Evolutionary conservation across 768 basidiomycete species (phyloP).

Genomic region (Phylloporus scabripes): DNA sequence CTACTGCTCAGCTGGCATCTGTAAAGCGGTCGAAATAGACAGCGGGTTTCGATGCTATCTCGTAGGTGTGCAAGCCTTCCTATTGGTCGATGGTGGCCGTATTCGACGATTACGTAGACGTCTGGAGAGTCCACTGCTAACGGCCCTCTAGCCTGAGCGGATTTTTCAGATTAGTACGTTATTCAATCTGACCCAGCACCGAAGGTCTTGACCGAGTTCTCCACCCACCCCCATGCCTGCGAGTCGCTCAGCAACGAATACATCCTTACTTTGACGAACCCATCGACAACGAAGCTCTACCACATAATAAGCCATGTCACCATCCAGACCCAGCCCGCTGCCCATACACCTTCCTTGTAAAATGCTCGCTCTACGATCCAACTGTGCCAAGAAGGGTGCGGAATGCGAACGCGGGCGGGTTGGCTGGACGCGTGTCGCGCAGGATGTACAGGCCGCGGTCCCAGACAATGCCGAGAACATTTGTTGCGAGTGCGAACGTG

Average conservation of each 20-base stretch:
- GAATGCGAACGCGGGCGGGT: constrained; percentile 31
- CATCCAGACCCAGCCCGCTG: neutral
- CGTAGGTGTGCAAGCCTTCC: too few relatives aligned
- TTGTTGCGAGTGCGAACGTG: constrained; percentile 19
- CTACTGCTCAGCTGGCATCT: neutral
- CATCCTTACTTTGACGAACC: neutral
- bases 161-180: too few relatives aligned
- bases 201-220: neutral
- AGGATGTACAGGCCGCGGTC: constrained; percentile 28
- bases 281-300: neutral
- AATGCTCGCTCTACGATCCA: neutral
- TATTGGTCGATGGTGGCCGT: too few relatives aligned
- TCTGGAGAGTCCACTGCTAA: too few relatives aligned
- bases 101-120: too few relatives aligned
- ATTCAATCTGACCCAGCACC: too few relatives aligned
- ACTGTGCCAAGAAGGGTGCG: neutral
- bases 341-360: neutral
- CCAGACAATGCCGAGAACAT: constrained; percentile 58
- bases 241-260: neutral
- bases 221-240: neutral
- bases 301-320: neutral
- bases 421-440: constrained; percentile 37
- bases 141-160: too few relatives aligned
- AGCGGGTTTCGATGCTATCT: too few relatives aligned
- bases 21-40: too few relatives aligned